These are phyloP conservation scores for Termitomyces sp. DNA, from an alignment of 768 basidiomycete genomes.

Conservation along the genomic window DNA sequence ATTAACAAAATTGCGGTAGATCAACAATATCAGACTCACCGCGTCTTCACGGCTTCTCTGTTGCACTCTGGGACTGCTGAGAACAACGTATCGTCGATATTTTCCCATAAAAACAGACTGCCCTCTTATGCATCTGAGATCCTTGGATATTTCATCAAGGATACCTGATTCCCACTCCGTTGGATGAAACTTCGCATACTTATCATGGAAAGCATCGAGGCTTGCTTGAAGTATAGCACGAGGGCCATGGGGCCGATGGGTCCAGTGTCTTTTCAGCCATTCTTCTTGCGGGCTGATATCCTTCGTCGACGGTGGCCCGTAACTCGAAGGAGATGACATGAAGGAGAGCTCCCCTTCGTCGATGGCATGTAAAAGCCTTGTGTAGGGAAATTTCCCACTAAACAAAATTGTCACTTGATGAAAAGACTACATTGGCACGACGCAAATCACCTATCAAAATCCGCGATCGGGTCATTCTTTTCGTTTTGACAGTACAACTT, in stretches of 20 bases:
- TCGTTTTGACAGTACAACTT: constrained; percentile 31
- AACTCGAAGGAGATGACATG: constrained; percentile 43
- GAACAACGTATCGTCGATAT: constrained; percentile 66
- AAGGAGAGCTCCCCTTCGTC: constrained; percentile 57
- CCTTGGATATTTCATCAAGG: constrained; percentile 45
- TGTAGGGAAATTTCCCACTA: constrained; percentile 41
- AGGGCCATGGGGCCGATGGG: constrained; percentile 29
- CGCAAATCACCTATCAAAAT: constrained; percentile 38
- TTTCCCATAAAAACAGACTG: constrained; percentile 62
- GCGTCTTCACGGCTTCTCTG: constrained; percentile 32
- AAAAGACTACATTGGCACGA: neutral
- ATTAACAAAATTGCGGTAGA: neutral
- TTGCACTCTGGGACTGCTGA: constrained; percentile 39
- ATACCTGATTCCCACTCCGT: constrained; percentile 36
- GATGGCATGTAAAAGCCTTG: constrained; percentile 46
- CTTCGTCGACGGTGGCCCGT: constrained; percentile 20
- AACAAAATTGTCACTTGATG: neutral
- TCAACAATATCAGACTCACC: constrained; percentile 38
- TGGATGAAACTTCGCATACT: constrained; percentile 33
- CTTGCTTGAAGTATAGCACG: constrained; percentile 44
- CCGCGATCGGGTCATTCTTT: constrained; percentile 37
- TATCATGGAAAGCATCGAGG: constrained; percentile 36
- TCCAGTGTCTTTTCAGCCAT: constrained; percentile 42
- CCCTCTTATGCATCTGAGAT: constrained; percentile 52
- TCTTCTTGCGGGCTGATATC: constrained; percentile 20